These are phyloP conservation scores for Mycena alexandri DNA, from an alignment of 768 basidiomycete genomes.

Conservation along the genomic window DNA sequence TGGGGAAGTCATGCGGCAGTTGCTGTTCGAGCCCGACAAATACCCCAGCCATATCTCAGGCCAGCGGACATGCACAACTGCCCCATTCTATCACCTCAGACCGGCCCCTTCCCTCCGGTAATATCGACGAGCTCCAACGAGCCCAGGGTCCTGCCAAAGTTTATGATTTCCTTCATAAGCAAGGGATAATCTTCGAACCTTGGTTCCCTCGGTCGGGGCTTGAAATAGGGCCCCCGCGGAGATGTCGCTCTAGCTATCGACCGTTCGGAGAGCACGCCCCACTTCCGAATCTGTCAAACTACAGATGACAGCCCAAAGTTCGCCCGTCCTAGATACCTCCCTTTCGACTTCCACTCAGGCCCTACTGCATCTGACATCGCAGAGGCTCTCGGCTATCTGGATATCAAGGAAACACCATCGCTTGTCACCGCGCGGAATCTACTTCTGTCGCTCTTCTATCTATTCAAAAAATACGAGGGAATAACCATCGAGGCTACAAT, in stretches of 20 bases:
- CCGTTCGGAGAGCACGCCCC: slow-evolving; percentile 20
- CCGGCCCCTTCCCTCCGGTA: too few relatives aligned
- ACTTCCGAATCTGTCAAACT: slow-evolving; percentile 11
- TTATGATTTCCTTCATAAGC: too few relatives aligned
- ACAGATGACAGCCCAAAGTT: background rate
- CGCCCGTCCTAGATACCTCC: background rate
- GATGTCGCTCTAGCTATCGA: slow-evolving; percentile 27
- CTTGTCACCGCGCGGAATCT: background rate
- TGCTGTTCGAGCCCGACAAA: background rate
- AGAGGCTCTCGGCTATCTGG: background rate
- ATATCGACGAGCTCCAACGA: too few relatives aligned
- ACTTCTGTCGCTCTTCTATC: background rate
- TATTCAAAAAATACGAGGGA: slow-evolving; percentile 24
- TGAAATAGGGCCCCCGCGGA: too few relatives aligned
- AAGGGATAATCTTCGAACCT: too few relatives aligned
- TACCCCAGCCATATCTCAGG: background rate
- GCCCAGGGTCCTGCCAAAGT: too few relatives aligned
- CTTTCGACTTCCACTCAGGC: slow-evolving; percentile 7
- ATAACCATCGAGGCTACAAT: slow-evolving; percentile 1
- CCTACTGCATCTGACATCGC: background rate
- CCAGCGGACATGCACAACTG: background rate
- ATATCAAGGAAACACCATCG: background rate
- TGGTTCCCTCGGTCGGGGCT: too few relatives aligned
- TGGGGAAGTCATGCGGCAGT: slow-evolving; percentile 21
- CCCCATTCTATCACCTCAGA: slow-evolving; percentile 6